Percentiles rank a stretch among this genome's conserved stretches.
phyloP scores from a whole-genome alignment of 1,284 basidiomycete species.

The Puccinia triticina region DNA sequence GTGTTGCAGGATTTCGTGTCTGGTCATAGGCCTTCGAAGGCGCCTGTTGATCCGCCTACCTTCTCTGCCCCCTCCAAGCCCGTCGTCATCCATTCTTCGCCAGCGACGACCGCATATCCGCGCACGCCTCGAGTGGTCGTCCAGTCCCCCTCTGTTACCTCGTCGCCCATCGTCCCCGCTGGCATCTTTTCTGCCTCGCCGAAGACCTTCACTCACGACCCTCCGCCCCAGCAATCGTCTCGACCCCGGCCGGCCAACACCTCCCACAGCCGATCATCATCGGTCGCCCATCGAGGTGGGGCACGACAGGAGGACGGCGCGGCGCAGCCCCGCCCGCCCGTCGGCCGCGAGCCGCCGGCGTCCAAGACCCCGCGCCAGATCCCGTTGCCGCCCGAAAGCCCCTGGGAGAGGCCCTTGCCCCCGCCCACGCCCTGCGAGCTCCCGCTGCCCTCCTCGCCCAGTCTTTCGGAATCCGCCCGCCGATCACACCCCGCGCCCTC shows the following conservation, averaged over 20 bases:
- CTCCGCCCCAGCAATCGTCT: neutral
- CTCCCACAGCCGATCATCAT: neutral
- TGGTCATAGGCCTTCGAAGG: no score
- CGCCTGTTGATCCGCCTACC: neutral
- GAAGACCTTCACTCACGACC: neutral
- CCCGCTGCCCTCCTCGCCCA: slow-evolving; percentile 17
- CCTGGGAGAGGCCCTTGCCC: slow-evolving; percentile 19
- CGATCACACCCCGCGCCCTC: neutral
- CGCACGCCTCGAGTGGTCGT: slow-evolving; percentile 15
- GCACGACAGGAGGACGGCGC: neutral
- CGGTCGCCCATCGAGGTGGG: neutral
- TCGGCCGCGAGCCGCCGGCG: neutral
- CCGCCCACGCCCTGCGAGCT: slow-evolving; percentile 2
- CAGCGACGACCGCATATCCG: no score
- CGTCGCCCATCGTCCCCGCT: neutral
- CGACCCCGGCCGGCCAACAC: neutral
- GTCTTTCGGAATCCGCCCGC: neutral
- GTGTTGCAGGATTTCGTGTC: neutral
- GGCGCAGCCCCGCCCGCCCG: neutral
- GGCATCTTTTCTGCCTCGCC: neutral
- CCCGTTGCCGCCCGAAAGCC: neutral
- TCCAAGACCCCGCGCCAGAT: neutral
- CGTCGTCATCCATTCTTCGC: no score
- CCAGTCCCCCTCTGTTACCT: slow-evolving; percentile 31
- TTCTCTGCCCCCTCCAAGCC: no score